Percentiles rank a stretch among this genome's conserved stretches.
Evolutionary conservation across 495 filamentous ascomycete species (phyloP).

Genomic region (Lophium mytilinum): DNA sequence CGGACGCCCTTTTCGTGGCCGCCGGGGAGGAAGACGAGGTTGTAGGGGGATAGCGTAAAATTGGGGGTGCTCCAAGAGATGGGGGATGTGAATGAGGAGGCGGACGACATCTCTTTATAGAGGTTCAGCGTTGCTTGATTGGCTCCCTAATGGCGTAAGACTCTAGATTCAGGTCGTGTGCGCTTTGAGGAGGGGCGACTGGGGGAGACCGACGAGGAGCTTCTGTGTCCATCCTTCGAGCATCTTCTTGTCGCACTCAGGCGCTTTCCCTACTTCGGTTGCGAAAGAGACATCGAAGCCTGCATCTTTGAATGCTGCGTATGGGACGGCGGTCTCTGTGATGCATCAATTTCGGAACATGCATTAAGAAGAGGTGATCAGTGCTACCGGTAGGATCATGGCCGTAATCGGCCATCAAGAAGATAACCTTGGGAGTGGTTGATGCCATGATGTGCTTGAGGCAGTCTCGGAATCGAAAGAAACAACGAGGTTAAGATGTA

Average conservation of each 20-base stretch:
- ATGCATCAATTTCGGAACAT: background rate
- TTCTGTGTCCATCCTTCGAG: conserved; percentile 45
- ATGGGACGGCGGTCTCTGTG: conserved; percentile 47
- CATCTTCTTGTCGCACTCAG: conserved; percentile 47
- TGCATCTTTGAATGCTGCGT: conserved; percentile 41
- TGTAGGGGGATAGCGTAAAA: conserved; percentile 40
- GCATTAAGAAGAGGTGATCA: background rate
- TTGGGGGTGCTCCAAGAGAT: conserved; percentile 41
- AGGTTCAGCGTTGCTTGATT: background rate
- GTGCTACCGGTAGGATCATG: conserved; percentile 47
- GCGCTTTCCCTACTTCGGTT: conserved; percentile 42
- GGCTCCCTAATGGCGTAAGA: background rate
- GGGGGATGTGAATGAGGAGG: conserved; percentile 34
- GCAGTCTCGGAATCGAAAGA: too few relatives aligned
- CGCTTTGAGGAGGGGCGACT: too few relatives aligned
- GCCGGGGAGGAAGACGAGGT: conserved; percentile 46
- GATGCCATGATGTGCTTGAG: background rate
- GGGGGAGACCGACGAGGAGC: conserved; percentile 38
- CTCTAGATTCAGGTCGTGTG: too few relatives aligned
- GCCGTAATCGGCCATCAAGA: conserved; percentile 49
- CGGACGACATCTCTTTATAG: background rate
- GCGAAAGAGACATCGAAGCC: conserved; percentile 44
- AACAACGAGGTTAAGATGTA: too few relatives aligned
- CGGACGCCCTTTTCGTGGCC: conserved; percentile 47
- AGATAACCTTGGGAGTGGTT: conserved; percentile 27